Evolutionary conservation across 768 basidiomycete species (phyloP).

Genomic region (Mycena amicta): DNA sequence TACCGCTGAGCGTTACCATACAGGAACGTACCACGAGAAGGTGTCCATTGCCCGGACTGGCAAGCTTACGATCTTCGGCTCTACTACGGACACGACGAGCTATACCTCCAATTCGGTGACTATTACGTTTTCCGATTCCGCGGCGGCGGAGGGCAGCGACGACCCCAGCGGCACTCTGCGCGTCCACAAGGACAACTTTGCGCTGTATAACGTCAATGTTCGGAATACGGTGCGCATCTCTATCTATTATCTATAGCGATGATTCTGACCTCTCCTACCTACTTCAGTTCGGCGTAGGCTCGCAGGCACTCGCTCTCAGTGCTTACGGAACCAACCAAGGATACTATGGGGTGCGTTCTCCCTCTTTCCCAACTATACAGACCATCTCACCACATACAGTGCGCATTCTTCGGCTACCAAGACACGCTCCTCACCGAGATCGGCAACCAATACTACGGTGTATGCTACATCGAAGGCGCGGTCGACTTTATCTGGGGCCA

Average conservation of each 20-base stretch:
- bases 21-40: constrained; percentile 27
- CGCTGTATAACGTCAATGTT: constrained; percentile 36
- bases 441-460: constrained; percentile 26
- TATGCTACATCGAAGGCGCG: constrained; percentile 29
- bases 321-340: constrained; percentile 30
- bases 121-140: constrained; percentile 30
- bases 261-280: neutral
- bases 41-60: constrained; percentile 24
- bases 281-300: constrained; percentile 21
- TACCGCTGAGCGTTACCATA: neutral
- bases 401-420: constrained; percentile 19
- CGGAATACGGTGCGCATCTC: no score
- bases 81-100: constrained; percentile 30
- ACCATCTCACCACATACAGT: neutral
- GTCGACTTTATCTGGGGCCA: constrained; percentile 30
- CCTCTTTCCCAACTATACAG: neutral
- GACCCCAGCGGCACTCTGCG: constrained; percentile 34
- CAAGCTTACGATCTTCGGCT: constrained; percentile 18
- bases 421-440: constrained; percentile 26
- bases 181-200: constrained; percentile 33
- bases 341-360: constrained; percentile 27
- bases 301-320: constrained; percentile 32
- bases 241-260: constrained; percentile 8
- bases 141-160: constrained; percentile 31
- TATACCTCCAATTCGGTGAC: constrained; percentile 34